Percentiles rank a stretch among this genome's conserved stretches.
Evolutionary conservation across 192 early-diverging fungal species (phyloP).

Genomic region (Gigaspora rosea): DNA sequence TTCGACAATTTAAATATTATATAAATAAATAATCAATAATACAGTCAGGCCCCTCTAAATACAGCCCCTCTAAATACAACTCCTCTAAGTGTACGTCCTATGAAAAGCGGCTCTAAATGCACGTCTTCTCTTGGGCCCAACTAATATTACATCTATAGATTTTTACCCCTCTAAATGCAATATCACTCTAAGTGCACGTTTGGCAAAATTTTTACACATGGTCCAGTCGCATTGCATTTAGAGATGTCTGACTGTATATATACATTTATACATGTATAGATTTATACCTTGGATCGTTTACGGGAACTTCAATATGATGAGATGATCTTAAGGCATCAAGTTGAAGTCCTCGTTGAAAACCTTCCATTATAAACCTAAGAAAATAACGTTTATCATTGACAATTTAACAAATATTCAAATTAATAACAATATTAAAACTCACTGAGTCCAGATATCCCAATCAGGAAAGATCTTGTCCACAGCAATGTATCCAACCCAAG

Average conservation of each 20-base stretch:
- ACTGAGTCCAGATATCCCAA: conserved; percentile 88
- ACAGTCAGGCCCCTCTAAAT: no score
- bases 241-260: no score
- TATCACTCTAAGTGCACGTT: no score
- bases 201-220: no score
- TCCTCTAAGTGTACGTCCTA: no score
- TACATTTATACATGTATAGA: background rate
- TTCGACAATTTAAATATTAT: background rate
- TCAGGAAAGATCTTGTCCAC: conserved; percentile 91
- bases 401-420: background rate
- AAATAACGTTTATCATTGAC: background rate
- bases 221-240: no score
- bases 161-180: no score
- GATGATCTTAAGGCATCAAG: conserved; percentile 84
- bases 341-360: conserved; percentile 72
- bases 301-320: conserved; percentile 91
- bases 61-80: no score
- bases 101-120: no score
- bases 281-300: conserved; percentile 61
- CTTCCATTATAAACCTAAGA: conserved; percentile 68
- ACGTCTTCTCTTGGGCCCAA: no score
- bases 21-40: background rate
- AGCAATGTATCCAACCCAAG: conserved; percentile 90
- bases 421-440: background rate
- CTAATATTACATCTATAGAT: no score